Base-by-base conservation (phyloP, 108 stramenopile genomes). In the Epipyxis sp. region DNA sequence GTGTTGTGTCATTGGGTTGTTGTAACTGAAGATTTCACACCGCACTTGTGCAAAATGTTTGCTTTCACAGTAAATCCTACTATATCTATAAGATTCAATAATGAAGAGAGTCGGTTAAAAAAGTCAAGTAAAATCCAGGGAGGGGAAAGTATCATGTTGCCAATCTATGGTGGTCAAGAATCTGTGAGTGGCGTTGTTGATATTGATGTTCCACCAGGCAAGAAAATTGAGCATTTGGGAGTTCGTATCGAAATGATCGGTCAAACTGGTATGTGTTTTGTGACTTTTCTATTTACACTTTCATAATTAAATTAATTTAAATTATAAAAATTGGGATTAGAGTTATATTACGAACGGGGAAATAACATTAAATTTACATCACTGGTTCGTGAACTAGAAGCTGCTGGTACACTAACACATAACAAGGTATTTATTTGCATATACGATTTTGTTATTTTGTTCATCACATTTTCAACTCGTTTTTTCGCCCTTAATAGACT, bases 201-300 rank as follows among this genome's bases (percentile, higher is more conserved):
- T n/a, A 81, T 99, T 42, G 62, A 85, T 6, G 72, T 96, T 40
- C 91, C 95, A 37, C 91, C 90, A 34, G 96, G 95, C 35, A 95
- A 95, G 79, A 96, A 95, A 83, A 81, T 93, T 57, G 98, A 99
- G 77, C 98, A 99, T 86, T 69, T 93, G 77, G 98, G 98, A 30
- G 91, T 99, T 74, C 94, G 94, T 80, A 90, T 97, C 6, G 95
- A 99, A 81, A 89, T 97, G 77, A 90, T 99, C 67, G 98, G 98
- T 27, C 90, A 94, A 61, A 95, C 61, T 32, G 61, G 61, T 65
- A 32, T 13, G 71, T 35, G 27, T 43, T 6, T 20, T 40, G 35
- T 68, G 13, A 20, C 29, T 16, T 68, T 20, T 68, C 20, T 37
- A 25, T 68, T 13, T 20, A 20, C 20, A 37, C 20, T 13, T 20